Percentiles rank a stretch among this genome's conserved stretches.
phyloP scores from a whole-genome alignment of 2,329 filamentous ascomycete genomes.

The Leptographium wingfieldii region DNA sequence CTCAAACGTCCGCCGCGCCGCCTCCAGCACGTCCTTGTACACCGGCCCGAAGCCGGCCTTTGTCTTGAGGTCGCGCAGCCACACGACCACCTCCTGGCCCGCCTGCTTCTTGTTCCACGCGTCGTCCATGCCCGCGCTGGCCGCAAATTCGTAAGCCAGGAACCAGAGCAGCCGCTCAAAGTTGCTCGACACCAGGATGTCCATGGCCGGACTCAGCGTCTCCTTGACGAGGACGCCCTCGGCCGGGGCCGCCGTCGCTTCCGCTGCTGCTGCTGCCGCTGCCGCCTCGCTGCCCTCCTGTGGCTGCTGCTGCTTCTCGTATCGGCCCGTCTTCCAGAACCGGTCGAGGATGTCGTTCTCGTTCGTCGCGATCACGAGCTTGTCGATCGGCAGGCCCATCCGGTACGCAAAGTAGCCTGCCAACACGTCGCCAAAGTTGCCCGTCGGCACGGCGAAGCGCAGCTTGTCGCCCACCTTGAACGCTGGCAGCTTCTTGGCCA shows the following conservation, averaged over 20 bases:
- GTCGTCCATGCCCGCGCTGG: slow-evolving; percentile 46
- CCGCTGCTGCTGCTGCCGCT: slow-evolving; percentile 40
- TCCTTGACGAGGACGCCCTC: slow-evolving; percentile 65
- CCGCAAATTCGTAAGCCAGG: slow-evolving; percentile 57
- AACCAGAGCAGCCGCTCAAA: slow-evolving; percentile 96
- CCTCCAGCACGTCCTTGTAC: slow-evolving; percentile 56
- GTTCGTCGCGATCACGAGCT: slow-evolving; percentile 81
- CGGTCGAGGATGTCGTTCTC: slow-evolving; percentile 95
- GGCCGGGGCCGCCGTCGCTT: slow-evolving; percentile 41
- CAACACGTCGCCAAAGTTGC: slow-evolving; percentile 89
- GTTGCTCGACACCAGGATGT: slow-evolving; percentile 91
- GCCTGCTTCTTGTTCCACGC: slow-evolving; percentile 55
- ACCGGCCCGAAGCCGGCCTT: slow-evolving; percentile 73
- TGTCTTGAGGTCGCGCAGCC: slow-evolving; percentile 70
- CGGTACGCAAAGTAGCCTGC: slow-evolving; percentile 72
- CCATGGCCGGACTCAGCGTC: slow-evolving; percentile 91
- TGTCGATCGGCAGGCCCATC: slow-evolving; percentile 58
- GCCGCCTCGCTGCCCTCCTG: background rate
- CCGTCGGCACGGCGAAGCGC: slow-evolving; percentile 82
- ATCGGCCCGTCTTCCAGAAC: slow-evolving; percentile 83
- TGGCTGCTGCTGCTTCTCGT: slow-evolving; percentile 54
- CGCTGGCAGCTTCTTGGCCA: slow-evolving; percentile 46
- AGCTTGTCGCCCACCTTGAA: slow-evolving; percentile 57
- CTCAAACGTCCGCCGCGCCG: slow-evolving; percentile 63
- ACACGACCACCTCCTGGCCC: slow-evolving; percentile 62